Evolutionary conservation across 495 filamentous ascomycete genomes (phyloP).

Genomic region (Extremus antarcticus): DNA sequence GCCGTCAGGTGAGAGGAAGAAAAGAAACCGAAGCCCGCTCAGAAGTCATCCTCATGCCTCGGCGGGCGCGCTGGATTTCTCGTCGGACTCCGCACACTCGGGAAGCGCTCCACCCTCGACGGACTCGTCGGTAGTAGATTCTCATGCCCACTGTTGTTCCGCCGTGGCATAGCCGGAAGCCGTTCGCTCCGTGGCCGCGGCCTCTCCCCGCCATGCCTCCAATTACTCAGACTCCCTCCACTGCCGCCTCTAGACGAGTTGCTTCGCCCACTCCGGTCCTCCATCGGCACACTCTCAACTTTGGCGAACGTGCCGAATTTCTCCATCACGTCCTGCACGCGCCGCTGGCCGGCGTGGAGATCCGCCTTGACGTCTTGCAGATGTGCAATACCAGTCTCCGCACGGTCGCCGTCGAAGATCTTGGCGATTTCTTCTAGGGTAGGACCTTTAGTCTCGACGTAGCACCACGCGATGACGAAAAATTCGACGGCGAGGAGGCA

Average conservation of each 20-base stretch:
- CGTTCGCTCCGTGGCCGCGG: not conserved
- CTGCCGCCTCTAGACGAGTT: not conserved
- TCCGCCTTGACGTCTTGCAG: not conserved
- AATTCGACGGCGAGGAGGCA: constrained; percentile 3
- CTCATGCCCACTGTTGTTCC: not conserved
- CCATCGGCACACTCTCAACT: not conserved
- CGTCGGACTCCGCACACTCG: not conserved
- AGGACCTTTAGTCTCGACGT: constrained; percentile 30
- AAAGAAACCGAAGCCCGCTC: no score
- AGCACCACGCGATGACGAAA: constrained; percentile 11
- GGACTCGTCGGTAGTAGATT: not conserved
- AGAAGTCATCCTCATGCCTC: not conserved
- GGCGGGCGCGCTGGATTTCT: not conserved
- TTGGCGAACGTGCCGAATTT: not conserved
- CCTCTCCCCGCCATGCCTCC: not conserved
- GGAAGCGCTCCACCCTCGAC: not conserved
- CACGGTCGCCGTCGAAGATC: constrained; percentile 28
- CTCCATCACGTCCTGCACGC: not conserved
- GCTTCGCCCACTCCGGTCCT: not conserved
- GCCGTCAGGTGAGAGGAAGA: no score
- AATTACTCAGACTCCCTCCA: not conserved
- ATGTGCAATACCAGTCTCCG: constrained; percentile 9
- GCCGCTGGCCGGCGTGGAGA: no score
- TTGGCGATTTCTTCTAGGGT: constrained; percentile 58
- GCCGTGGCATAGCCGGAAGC: not conserved